Conservation (phyloP, 148 eudicot genomes). For the Tetragonia tetragonoides region DNA sequence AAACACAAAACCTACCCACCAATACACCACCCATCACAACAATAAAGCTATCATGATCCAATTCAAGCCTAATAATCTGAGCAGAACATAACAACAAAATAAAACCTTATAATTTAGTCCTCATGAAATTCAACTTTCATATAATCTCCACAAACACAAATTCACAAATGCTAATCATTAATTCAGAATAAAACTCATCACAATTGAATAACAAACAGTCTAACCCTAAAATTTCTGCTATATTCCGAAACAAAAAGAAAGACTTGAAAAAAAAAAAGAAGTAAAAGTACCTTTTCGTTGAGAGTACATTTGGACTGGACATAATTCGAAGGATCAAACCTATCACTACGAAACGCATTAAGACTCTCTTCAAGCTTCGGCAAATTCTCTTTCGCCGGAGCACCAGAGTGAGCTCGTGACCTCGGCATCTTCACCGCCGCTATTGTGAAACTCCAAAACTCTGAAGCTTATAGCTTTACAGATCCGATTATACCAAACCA, state of each 20-base stretch:
- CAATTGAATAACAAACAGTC: background rate
- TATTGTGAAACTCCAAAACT: constrained; percentile 31
- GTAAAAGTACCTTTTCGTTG: constrained; percentile 66
- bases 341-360: constrained; percentile 74
- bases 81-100: background rate
- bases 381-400: constrained; percentile 55
- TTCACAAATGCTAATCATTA: background rate
- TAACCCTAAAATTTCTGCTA: background rate
- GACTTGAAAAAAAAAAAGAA: background rate
- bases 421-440: constrained; percentile 69
- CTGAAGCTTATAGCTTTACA: background rate
- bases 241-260: background rate
- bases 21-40: too few species aligned
- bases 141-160: background rate
- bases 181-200: background rate
- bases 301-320: constrained; percentile 85
- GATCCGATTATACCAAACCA: background rate
- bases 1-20: background rate
- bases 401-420: constrained; percentile 49
- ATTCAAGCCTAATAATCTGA: background rate
- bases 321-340: constrained; percentile 70
- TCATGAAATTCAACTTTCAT: background rate
- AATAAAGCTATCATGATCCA: background rate
- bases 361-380: constrained; percentile 80
- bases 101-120: background rate